These are phyloP conservation scores for Haberlea rhodopensis DNA, from an alignment of 257 asterid species.

Conservation along the genomic window DNA sequence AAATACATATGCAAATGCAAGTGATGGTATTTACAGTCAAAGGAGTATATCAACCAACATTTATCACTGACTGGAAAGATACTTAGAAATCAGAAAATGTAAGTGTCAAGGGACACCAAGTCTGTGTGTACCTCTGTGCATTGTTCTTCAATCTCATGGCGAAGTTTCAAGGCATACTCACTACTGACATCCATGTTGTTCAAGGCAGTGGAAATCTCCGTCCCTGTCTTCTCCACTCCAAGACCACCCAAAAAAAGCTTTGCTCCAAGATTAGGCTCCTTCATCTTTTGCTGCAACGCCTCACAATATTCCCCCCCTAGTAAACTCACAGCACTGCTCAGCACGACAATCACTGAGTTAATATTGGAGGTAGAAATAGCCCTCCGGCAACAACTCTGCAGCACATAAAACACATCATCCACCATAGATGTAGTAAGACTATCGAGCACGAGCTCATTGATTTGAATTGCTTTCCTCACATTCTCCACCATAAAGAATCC, in stretches of 20 bases:
- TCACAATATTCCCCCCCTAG: conserved; percentile 80
- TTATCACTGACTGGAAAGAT: conserved; percentile 4
- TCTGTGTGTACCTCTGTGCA: conserved; percentile 59
- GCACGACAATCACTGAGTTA: conserved; percentile 78
- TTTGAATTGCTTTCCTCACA: conserved; percentile 87
- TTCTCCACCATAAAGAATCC: conserved; percentile 97
- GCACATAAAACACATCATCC: conserved; percentile 90
- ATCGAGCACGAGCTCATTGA: conserved; percentile 83
- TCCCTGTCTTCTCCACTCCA: conserved; percentile 81
- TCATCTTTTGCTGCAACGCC: conserved; percentile 83
- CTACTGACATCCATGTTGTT: too few relatives aligned
- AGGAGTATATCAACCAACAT: background rate
- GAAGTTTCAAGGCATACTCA: too few relatives aligned
- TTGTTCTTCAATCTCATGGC: too few relatives aligned
- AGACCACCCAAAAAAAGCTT: conserved; percentile 84
- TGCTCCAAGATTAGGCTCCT: too few relatives aligned
- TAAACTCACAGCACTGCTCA: conserved; percentile 79
- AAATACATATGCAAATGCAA: background rate
- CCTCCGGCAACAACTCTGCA: conserved; percentile 93
- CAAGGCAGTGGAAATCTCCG: conserved; percentile 81
- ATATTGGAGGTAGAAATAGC: conserved; percentile 82
- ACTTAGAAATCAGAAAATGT: too few relatives aligned
- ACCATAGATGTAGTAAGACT: conserved; percentile 96
- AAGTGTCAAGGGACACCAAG: background rate
- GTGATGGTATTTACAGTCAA: background rate